Conservation (phyloP, 805 yeast genomes). For the Ogataea trehaloabstinens region DNA sequence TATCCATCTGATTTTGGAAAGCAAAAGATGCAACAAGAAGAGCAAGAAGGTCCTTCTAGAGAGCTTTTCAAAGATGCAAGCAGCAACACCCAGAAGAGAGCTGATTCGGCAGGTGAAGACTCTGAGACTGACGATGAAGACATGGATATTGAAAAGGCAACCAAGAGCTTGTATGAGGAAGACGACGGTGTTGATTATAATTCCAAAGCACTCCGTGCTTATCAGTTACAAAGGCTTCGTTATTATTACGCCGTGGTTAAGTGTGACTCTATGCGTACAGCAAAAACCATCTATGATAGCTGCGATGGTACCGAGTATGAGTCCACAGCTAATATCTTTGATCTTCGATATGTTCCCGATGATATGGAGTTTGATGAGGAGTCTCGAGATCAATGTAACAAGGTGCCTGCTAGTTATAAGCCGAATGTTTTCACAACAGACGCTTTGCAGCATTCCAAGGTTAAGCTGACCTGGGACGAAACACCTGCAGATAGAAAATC, state of each 20-base stretch:
- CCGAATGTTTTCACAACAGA: slow-evolving; percentile 86
- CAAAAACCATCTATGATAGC: slow-evolving; percentile 72
- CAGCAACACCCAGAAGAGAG: slow-evolving; percentile 36
- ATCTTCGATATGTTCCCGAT: slow-evolving; percentile 88
- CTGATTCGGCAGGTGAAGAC: slow-evolving; percentile 37
- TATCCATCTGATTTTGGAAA: slow-evolving; percentile 93
- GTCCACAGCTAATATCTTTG: slow-evolving; percentile 92
- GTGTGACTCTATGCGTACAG: slow-evolving; percentile 73
- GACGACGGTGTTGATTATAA: slow-evolving; percentile 83
- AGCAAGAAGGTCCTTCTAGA: slow-evolving; percentile 86
- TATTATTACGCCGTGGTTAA: slow-evolving; percentile 89
- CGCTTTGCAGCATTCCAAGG: slow-evolving; percentile 95
- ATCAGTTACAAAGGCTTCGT: slow-evolving; percentile 88
- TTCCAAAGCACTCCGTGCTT: slow-evolving; percentile 77
- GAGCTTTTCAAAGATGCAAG: slow-evolving; percentile 61
- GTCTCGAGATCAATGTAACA: slow-evolving; percentile 70
- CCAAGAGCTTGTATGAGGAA: slow-evolving; percentile 73
- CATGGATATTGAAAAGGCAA: slow-evolving; percentile 52
- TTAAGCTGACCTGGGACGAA: slow-evolving; percentile 97
- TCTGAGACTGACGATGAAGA: slow-evolving; percentile 44
- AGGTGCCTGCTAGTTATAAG: slow-evolving; percentile 72
- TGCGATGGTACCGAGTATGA: slow-evolving; percentile 97
- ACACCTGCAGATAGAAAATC: slow-evolving; percentile 87
- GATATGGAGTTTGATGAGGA: slow-evolving; percentile 83
- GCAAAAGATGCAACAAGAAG: slow-evolving; percentile 86